Conservation (phyloP, 306 rosid species). For the Dryas octopetala region DNA sequence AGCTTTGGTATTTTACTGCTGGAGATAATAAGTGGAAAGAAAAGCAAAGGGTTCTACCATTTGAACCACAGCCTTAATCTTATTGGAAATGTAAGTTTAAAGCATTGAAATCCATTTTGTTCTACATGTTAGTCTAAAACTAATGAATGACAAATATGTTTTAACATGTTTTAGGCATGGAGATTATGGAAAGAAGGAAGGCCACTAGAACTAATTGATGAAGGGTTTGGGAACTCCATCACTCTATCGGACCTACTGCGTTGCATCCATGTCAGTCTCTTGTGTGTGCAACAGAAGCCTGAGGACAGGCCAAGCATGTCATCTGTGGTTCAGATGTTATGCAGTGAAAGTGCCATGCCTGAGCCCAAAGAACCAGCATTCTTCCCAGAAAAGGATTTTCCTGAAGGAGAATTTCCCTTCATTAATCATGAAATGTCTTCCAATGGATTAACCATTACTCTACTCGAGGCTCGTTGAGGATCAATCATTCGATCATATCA, state of each 20-base stretch:
- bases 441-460: slow-evolving; percentile 28
- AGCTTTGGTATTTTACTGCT: slow-evolving; percentile 46
- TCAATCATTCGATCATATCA: not conserved
- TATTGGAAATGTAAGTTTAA: slow-evolving; percentile 48
- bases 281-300: slow-evolving; percentile 48
- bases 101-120: not conserved
- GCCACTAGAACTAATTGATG: slow-evolving; percentile 41
- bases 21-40: slow-evolving; percentile 58
- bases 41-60: slow-evolving; percentile 38
- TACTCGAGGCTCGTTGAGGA: slow-evolving; percentile 33
- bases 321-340: slow-evolving; percentile 41
- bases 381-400: slow-evolving; percentile 14
- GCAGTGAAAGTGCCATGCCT: slow-evolving; percentile 27
- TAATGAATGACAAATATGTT: not conserved
- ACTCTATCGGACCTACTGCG: slow-evolving; percentile 30
- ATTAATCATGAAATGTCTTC: slow-evolving; percentile 11
- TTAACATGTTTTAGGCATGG: slow-evolving; percentile 47
- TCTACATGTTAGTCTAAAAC: not conserved
- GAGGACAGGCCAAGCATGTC: slow-evolving; percentile 43
- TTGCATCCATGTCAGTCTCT: slow-evolving; percentile 48
- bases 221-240: slow-evolving; percentile 25
- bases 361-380: slow-evolving; percentile 57
- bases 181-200: slow-evolving; percentile 43
- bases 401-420: not conserved
- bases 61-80: slow-evolving; percentile 32